Base-by-base conservation (phyloP, 78 protist species). In the Dictyostelium firmibasis region DNA sequence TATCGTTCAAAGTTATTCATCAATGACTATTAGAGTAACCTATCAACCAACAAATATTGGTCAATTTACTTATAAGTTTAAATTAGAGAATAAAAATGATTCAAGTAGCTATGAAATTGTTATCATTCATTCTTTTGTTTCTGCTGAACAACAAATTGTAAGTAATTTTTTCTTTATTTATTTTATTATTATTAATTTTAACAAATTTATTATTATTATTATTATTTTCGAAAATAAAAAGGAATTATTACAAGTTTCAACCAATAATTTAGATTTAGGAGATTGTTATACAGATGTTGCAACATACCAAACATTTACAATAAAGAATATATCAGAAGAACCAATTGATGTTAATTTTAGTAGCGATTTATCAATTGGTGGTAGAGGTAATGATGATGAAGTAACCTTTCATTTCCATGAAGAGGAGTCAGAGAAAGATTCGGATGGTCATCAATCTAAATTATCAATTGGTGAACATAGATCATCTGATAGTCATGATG, bases 301-400 rank as follows among this genome's bases (percentile, higher is more conserved):
- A 23, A 47, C 76, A 20, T 67, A 25, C 79, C 57, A 47, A 25
- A 89, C 78, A 18, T 60, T 96, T 41, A 83, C 91, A 16, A 77
- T 96, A 35, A 85, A 92, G 44, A 96, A 96, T 79, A 69, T 86
- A 41, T 81, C 96, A 25, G 95, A 86, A 6, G 95, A 83, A 13
- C 6, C 95, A 29, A 29, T 96, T 18, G 97, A 96, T 64, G 86
- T 96, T 31, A 76, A 74, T 60, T 88, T 94, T 14, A 81, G 79
- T n/a, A 36, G 76, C 1, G 94, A 86, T 60, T 53, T 81, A 20
- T 10, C 67, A 4, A 11, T 27, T 67, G 23, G 35, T 67, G 35
- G 35, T 27, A 1, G 31, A 9, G 3, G 16, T 27, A 35, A 67
- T 27, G 85, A 74, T 36, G 93, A 86, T 53, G 78, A 86, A n/a